Evolutionary conservation across 2,329 filamentous ascomycete genomes (phyloP).

Genomic region (Aspergillus versicolor): DNA sequence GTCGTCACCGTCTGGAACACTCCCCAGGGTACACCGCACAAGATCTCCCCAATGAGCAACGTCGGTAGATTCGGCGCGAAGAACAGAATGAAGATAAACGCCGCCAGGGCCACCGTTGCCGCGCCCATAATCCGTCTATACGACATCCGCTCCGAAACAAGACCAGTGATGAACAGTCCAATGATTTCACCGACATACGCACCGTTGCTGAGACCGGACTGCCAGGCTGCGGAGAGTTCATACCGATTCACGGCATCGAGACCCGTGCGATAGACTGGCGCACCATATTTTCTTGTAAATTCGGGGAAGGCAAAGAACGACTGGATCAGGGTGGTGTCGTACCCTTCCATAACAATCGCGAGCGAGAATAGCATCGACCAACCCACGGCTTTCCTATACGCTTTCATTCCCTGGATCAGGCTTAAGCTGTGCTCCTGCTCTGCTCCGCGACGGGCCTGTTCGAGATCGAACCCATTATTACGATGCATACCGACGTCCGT

Average conservation of each 20-base stretch:
- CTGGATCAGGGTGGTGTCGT: slow-evolving; percentile 29
- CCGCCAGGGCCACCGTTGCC: slow-evolving; percentile 26
- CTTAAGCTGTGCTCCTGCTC: slow-evolving; percentile 5
- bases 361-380: slow-evolving; percentile 24
- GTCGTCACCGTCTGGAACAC: slow-evolving; percentile 47
- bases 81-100: slow-evolving; percentile 47
- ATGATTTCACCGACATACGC: slow-evolving; percentile 26
- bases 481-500: not conserved
- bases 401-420: not conserved
- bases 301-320: slow-evolving; percentile 31
- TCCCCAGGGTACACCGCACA: slow-evolving; percentile 49
- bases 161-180: slow-evolving; percentile 26
- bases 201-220: slow-evolving; percentile 28
- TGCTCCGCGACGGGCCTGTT: slow-evolving; percentile 1
- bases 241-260: slow-evolving; percentile 5
- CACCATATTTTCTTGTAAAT: slow-evolving; percentile 24
- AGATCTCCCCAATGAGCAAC: slow-evolving; percentile 47
- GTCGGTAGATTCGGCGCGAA: slow-evolving; percentile 45
- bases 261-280: not conserved
- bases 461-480: not conserved
- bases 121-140: slow-evolving; percentile 46
- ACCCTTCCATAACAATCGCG: slow-evolving; percentile 26
- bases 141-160: slow-evolving; percentile 32
- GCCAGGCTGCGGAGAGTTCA: slow-evolving; percentile 27
- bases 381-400: slow-evolving; percentile 21